Evolutionary conservation across 2,329 filamentous ascomycete species (phyloP), one percentile per base, ranked within the genome.

Genomic region (Helminthosporium solani): DNA sequence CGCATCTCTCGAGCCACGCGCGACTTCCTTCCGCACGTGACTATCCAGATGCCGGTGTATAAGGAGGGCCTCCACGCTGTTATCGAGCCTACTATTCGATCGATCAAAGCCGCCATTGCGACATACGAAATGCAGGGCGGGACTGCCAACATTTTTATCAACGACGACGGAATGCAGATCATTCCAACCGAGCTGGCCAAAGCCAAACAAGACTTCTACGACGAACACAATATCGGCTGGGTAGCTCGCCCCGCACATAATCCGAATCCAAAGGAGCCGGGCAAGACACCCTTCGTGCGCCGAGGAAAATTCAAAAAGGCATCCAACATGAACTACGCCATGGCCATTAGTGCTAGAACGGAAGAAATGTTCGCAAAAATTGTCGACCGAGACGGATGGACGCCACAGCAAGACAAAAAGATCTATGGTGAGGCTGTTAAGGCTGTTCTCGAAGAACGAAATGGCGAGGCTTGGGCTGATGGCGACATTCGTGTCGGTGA

Each of bases 401-500:
- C 44, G 11, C 67, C 73, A 44, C 55, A 67, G 28, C 58, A 70
- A 12, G 66, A 70, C 23, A 56, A 63, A 20, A 68, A 67, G 54
- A 68, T 60, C 2, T 69, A 67, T 42, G 33, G 36, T 3, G 35
- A 50, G 2, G 54, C 54, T 12, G 45, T 91, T 33, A 79, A 82
- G 55, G 79, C 86, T 48, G 80, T 86, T 15, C 76, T 91, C 30
- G 78, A 84, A 37, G 81, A 71, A 35, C 66, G 87, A 46, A 83
- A 84, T 15, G 81, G 85, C 21, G 86, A 86, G 21, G 88, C 58
- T 7, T 69, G 86, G 86, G 88, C 88, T 15, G 88, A 90, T 63
- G 90, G 89, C 51, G 90, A 94, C 68, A 86, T 95, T 57, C 87
- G 89, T 41, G 76, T 95, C 18, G 90, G 90, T 45, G 89, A 95